Evolutionary conservation across 2,329 filamentous ascomycete species (phyloP), one percentile per base, ranked within the genome.

Genomic region (Exophiala sp.): DNA sequence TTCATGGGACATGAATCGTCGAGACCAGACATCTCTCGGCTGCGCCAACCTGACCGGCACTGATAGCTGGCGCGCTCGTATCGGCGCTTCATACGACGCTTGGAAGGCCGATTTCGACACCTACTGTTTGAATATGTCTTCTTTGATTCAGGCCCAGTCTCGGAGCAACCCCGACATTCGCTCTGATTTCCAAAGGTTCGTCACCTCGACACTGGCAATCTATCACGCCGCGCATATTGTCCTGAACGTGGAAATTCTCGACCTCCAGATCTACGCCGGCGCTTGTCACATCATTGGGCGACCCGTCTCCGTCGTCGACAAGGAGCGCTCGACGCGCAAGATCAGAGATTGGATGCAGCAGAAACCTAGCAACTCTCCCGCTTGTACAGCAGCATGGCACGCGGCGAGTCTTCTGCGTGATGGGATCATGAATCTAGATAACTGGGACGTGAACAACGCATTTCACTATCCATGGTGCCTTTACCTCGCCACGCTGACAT

Each of bases 381-480:
- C 76, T 0, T 63, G 69, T 1, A 68, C 68, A 47, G 72, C 77
- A 1, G 69, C 73, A 0, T 77, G 73, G 63, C 79, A 82, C 56
- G 77, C 79, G 0, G 76, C 79, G 0, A 65, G 64, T 1, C 65
- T 82, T 10, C 63, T 82, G 1, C 68, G 70, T 10, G 74, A 77
- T 21, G 73, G 75, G 0, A 69, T 75, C 7, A 64, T 70, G 27
- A 70, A 72, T 21, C 64, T 80, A 1, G 68, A 75, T 10, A 72
- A 77, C 29, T 74, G 72, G 50, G 75, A 78, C 16, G 70, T 73
- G 1, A 73, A 73, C 35, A 73, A 77, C 37, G 65, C 77, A 0
- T 82, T 82, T 60, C 79, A 82, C 58, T 78, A 81, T 14, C 77
- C 79, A 0, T 83, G 80, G 80, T 79, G 76, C 53, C 60, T 82